These are phyloP conservation scores for Erythrobasidium hasegawianum DNA, from an alignment of 1,284 basidiomycete genomes.

Conservation along the genomic window DNA sequence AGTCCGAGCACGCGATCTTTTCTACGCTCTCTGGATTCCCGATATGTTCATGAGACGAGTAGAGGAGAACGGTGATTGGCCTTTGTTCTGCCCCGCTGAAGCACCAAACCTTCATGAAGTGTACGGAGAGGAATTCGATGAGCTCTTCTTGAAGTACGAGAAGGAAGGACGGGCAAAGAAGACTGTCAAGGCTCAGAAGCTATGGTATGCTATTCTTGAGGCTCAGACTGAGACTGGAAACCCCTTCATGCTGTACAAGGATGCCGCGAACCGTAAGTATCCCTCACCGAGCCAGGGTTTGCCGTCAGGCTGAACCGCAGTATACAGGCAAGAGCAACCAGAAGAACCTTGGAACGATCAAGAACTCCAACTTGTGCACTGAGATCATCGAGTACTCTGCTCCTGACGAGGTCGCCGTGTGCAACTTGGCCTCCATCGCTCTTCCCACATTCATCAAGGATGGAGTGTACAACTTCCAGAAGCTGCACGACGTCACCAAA, in stretches of 20 bases:
- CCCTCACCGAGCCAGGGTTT: constrained; percentile 43
- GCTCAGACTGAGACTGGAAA: constrained; percentile 97
- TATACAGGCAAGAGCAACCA: constrained; percentile 86
- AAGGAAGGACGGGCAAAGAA: constrained; percentile 82
- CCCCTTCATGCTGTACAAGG: constrained; percentile 98
- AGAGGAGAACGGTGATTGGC: constrained; percentile 83
- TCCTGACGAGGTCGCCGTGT: constrained; percentile 97
- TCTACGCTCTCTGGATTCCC: constrained; percentile 95
- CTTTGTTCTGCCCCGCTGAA: constrained; percentile 96
- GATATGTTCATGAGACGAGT: constrained; percentile 98
- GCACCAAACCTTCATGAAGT: constrained; percentile 87
- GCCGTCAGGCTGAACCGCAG: no score
- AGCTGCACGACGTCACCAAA: constrained; percentile 90
- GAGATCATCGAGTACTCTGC: constrained; percentile 99
- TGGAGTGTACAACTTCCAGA: constrained; percentile 64
- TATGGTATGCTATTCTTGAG: constrained; percentile 97
- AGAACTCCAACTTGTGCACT: constrained; percentile 97
- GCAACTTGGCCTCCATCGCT: constrained; percentile 96
- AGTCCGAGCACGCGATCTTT: constrained; percentile 90
- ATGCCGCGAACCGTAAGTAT: constrained; percentile 51
- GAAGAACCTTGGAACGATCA: constrained; percentile 98
- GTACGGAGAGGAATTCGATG: constrained; percentile 87
- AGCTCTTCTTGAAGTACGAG: constrained; percentile 86
- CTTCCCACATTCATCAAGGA: constrained; percentile 61
- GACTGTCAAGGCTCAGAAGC: constrained; percentile 90